Base-by-base conservation (phyloP, 2,329 filamentous ascomycete species). In the Tolypocladium tropicale region DNA sequence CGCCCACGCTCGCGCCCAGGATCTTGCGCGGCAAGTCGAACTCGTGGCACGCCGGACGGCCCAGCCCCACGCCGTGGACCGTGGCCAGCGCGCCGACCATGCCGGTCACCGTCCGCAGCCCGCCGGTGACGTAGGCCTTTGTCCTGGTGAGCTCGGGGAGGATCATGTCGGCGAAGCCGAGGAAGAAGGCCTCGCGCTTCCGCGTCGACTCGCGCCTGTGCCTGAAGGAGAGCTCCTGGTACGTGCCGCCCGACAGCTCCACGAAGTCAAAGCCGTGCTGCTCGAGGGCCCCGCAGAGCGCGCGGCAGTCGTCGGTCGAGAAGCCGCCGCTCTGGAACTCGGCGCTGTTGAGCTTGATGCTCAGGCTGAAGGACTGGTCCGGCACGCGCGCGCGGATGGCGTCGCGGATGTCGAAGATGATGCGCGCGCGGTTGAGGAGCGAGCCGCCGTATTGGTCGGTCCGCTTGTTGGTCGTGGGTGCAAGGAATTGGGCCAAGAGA, bases 11-110 rank as follows among this genome's bases (percentile, higher is more conserved):
- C 64, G 57, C 55, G 6, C 53, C 51, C 14, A 68, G 53, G 7
- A 69, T 55, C 56, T 66, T 67, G 21, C 55, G 55, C 1, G 65
- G 62, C 16, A 69, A 41, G 12, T 67, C 65, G 25, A 65, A 62
- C 32, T 67, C 63, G 3, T 66, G 60, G 28, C 62, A 58, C 3
- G 60, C 61, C 0, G 74, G 72, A 2, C 72, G 61, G 2, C 57
- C 84, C 23, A 87, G 69, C 0, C 83, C 83, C 10, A 86, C 72
- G 23, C 83, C 83, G 60, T 86, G 77, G 4, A 86, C 78, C 0
- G 75, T 74, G 2, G 78, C 62, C 2, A 86, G 71, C 0, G 80
- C 82, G n/a, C 73, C 68, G 16, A 80, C 76, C 82, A 86, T 85
- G 2, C 76, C 83, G 23, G 68, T 70, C 0, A 74, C 76, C 1